These are phyloP conservation scores for Fomitopsis serialis DNA, from an alignment of 768 basidiomycete genomes.

Conservation along the genomic window DNA sequence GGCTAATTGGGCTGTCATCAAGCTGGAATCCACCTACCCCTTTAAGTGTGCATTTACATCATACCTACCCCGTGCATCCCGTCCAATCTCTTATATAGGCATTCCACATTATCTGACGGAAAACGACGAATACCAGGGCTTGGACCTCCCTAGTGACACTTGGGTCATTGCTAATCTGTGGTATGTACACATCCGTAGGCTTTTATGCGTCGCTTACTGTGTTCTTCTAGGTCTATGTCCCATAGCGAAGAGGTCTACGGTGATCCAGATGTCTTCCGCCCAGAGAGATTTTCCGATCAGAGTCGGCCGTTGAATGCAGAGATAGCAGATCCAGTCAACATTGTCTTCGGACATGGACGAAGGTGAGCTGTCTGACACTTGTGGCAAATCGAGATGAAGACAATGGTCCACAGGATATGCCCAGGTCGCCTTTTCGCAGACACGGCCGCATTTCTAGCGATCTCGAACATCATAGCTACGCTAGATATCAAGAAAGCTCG, in stretches of 20 bases:
- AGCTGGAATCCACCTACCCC: neutral
- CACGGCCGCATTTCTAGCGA: conserved; percentile 37
- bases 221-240: conserved; percentile 13
- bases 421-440: conserved; percentile 50
- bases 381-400: neutral
- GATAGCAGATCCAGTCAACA: neutral
- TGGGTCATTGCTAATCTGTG: conserved; percentile 19
- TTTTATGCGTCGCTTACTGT: neutral
- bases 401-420: conserved; percentile 28
- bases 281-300: conserved; percentile 14
- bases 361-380: neutral
- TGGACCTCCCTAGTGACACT: conserved; percentile 9
- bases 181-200: neutral
- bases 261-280: conserved; percentile 14
- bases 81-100: neutral
- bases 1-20: neutral
- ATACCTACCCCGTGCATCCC: neutral
- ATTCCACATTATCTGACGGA: conserved; percentile 11
- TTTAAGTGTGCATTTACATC: neutral
- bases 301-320: neutral
- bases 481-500: conserved; percentile 37
- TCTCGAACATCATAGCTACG: conserved; percentile 38
- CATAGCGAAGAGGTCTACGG: conserved; percentile 12
- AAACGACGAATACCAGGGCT: conserved; percentile 17
- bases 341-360: conserved; percentile 11